phyloP scores from a whole-genome alignment of 495 filamentous ascomycete species.

The Coniosporium apollinis region DNA sequence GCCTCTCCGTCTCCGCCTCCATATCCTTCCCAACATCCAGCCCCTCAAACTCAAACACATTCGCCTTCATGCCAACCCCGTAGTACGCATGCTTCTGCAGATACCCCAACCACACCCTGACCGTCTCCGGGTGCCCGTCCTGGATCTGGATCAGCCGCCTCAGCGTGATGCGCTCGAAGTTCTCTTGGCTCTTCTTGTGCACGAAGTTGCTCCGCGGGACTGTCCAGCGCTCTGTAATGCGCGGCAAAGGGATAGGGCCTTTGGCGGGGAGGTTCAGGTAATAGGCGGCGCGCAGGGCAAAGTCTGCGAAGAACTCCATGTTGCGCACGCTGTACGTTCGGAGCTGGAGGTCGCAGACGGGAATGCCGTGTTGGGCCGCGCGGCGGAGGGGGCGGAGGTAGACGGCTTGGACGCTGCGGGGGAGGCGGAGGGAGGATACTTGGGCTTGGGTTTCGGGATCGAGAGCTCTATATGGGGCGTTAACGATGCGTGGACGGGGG shows the following conservation, averaged over 20 bases:
- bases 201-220: conserved; percentile 81
- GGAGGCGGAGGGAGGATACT: conserved; percentile 32
- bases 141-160: conserved; percentile 82
- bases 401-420: conserved; percentile 63
- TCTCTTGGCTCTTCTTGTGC: conserved; percentile 94
- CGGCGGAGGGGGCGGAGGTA: conserved; percentile 76
- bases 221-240: conserved; percentile 81
- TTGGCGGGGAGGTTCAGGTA: conserved; percentile 75
- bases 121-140: conserved; percentile 76
- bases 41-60: conserved; percentile 74
- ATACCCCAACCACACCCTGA: conserved; percentile 83
- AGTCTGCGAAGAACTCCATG: conserved; percentile 88
- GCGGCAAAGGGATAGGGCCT: conserved; percentile 78
- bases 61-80: conserved; percentile 97
- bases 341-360: conserved; percentile 78
- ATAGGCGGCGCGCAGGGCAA: conserved; percentile 86
- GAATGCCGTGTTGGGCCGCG: conserved; percentile 52
- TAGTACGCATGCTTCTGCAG: conserved; percentile 79
- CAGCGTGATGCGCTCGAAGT: conserved; percentile 82
- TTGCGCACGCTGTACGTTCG: conserved; percentile 84
- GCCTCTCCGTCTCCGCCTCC: conserved; percentile 15
- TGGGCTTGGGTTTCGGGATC: neutral
- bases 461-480: too few relatives aligned
- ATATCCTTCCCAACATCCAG: conserved; percentile 25
- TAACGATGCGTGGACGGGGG: too few relatives aligned